Conservation (phyloP, 2,329 filamentous ascomycete species). For the Scopulariopsis brevicaulis region DNA sequence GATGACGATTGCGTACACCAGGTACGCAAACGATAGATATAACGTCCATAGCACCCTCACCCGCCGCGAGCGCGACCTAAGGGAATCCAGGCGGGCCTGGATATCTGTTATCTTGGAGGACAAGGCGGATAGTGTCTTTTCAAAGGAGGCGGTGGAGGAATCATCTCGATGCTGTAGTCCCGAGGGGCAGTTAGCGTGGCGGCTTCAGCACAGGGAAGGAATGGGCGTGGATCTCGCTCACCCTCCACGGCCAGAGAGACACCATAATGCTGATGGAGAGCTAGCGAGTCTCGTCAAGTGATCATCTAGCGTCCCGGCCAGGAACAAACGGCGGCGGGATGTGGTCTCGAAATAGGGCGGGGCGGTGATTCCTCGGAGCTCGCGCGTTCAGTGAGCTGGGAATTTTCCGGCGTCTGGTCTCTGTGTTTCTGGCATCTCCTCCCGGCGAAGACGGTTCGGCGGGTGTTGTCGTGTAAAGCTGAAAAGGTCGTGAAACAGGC, state of each 20-base stretch:
- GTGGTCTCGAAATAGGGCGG: background rate
- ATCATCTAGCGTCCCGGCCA: background rate
- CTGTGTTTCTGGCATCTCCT: background rate
- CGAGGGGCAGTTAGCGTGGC: constrained; percentile 6
- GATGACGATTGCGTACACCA: constrained; percentile 73
- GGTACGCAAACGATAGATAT: constrained; percentile 82
- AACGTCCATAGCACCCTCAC: constrained; percentile 80
- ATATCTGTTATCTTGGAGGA: constrained; percentile 71
- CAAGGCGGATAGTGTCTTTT: constrained; percentile 76
- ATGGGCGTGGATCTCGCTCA: constrained; percentile 23
- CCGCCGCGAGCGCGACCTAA: constrained; percentile 62
- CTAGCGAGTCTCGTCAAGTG: background rate
- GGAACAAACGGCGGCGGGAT: background rate
- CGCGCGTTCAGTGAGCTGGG: background rate
- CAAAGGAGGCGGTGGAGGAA: constrained; percentile 81
- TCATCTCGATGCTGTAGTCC: constrained; percentile 49
- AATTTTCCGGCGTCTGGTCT: no score
- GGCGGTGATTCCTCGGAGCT: background rate
- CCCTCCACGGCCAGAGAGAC: constrained; percentile 78
- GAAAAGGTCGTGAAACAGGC: background rate
- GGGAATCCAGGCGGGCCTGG: constrained; percentile 60
- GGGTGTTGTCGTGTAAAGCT: background rate
- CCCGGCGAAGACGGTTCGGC: background rate
- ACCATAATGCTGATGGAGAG: constrained; percentile 45
- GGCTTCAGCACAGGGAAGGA: background rate